phyloP scores from a whole-genome alignment of 2,329 filamentous ascomycete species.

The Fusarium nanum region DNA sequence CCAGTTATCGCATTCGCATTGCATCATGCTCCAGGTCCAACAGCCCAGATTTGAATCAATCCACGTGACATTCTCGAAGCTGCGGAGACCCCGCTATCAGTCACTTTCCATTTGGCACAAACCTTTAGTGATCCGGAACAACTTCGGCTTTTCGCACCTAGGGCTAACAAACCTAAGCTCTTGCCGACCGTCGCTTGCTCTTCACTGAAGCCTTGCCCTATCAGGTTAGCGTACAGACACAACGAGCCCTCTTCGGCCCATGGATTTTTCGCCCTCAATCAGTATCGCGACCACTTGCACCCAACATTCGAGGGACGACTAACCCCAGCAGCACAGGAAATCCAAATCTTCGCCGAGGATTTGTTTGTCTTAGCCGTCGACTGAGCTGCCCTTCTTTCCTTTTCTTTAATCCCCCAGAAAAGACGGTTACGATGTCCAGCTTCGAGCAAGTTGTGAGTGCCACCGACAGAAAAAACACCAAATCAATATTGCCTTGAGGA shows the following conservation, averaged over 20 bases:
- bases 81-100: neutral
- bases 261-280: constrained; percentile 56
- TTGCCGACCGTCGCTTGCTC: constrained; percentile 50
- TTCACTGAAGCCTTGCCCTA: constrained; percentile 46
- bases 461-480: constrained; percentile 32
- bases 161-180: constrained; percentile 58
- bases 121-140: constrained; percentile 43
- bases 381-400: constrained; percentile 52
- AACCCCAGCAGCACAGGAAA: constrained; percentile 57
- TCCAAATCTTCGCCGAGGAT: constrained; percentile 55
- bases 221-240: constrained; percentile 55
- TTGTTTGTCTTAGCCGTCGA: constrained; percentile 51
- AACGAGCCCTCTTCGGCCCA: constrained; percentile 55
- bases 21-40: neutral
- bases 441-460: constrained; percentile 78
- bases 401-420: constrained; percentile 48
- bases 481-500: constrained; percentile 35
- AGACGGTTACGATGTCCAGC: constrained; percentile 69
- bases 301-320: constrained; percentile 55
- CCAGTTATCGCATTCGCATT: neutral
- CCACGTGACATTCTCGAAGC: constrained; percentile 28
- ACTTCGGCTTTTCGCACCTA: constrained; percentile 48
- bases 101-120: constrained; percentile 5
- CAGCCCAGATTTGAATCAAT: neutral
- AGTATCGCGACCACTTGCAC: constrained; percentile 56